These are phyloP conservation scores for Ceratonia siliqua DNA, from an alignment of 306 rosid genomes.

Conservation along the genomic window DNA sequence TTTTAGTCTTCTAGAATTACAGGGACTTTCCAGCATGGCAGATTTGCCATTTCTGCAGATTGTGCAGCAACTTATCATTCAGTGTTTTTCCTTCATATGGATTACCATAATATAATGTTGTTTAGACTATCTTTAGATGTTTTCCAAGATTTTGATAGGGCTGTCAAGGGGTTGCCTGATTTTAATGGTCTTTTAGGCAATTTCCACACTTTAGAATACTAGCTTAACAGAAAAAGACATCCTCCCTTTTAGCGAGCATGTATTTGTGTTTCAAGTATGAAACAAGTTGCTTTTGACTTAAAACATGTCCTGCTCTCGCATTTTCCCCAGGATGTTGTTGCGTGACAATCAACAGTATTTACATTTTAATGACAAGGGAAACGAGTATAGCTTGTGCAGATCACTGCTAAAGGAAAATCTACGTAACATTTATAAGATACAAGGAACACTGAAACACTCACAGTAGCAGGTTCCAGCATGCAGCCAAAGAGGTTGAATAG, in stretches of 20 bases:
- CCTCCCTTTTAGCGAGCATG: neutral
- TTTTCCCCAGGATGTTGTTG: neutral
- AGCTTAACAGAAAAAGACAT: neutral
- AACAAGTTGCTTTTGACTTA: neutral
- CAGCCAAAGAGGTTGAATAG: slow-evolving; percentile 77
- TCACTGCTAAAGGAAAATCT: neutral
- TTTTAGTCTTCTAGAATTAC: neutral
- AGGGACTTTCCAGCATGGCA: neutral
- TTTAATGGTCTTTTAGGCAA: neutral
- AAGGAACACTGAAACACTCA: slow-evolving; percentile 44
- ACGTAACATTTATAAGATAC: slow-evolving; percentile 18
- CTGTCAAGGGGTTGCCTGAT: neutral
- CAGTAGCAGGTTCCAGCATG: slow-evolving; percentile 86
- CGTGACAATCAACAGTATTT: neutral
- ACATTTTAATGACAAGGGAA: neutral
- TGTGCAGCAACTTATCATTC: neutral
- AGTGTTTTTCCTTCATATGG: neutral
- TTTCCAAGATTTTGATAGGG: neutral
- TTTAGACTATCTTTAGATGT: neutral
- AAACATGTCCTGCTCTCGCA: neutral
- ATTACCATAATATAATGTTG: neutral
- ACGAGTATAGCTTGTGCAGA: slow-evolving; percentile 18
- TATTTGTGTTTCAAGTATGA: slow-evolving; percentile 4
- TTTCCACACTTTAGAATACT: neutral
- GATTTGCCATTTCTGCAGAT: slow-evolving; percentile 2